Evolutionary conservation across 306 rosid species (phyloP).

Genomic region (Fagus crenata): DNA sequence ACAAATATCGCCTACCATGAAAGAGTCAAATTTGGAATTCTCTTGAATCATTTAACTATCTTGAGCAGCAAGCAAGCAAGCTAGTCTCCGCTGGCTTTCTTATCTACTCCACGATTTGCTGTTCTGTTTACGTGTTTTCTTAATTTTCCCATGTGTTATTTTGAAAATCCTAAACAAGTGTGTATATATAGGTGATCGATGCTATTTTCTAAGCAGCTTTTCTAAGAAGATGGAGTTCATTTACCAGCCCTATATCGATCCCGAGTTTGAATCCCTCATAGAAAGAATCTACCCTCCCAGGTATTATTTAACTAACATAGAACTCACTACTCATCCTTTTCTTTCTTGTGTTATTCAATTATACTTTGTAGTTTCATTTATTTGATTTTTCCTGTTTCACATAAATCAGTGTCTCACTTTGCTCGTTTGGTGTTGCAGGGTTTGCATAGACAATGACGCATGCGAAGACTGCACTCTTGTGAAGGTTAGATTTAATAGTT

Average conservation of each 20-base stretch:
- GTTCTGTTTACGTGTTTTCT: conserved; percentile 6
- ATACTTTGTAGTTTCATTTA: not conserved
- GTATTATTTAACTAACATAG: conserved; percentile 26
- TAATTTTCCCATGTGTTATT: not conserved
- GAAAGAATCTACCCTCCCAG: conserved; percentile 94
- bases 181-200: not conserved
- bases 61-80: conserved; percentile 25
- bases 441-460: conserved; percentile 83
- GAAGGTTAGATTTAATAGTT: conserved; percentile 56
- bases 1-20: not conserved
- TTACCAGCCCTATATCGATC: conserved; percentile 57
- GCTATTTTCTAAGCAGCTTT: conserved; percentile 1
- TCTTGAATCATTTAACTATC: not conserved
- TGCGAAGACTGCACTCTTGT: conserved; percentile 67
- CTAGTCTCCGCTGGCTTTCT: conserved; percentile 33
- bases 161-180: not conserved
- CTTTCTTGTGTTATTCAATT: not conserved
- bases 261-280: conserved; percentile 65
- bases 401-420: not conserved
- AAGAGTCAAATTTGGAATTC: not conserved
- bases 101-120: conserved; percentile 18
- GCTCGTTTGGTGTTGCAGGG: conserved; percentile 45
- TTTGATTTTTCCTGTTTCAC: not conserved
- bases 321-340: not conserved
- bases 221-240: conserved; percentile 50